Conservation (phyloP, 2,329 filamentous ascomycete species). For the Rosellinia necatrix region DNA sequence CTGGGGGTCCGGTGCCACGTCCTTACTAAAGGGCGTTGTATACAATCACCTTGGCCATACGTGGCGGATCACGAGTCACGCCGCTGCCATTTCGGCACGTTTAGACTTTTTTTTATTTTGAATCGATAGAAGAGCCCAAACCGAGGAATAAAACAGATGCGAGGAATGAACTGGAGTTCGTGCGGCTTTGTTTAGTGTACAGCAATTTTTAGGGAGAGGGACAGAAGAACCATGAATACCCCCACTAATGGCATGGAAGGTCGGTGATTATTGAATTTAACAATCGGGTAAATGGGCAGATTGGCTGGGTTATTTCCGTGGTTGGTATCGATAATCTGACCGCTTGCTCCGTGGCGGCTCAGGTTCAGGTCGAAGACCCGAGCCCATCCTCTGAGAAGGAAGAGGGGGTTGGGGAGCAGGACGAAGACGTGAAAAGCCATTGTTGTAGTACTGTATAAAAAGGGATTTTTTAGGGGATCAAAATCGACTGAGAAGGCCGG, state of each 20-base stretch:
- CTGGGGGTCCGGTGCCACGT: neutral
- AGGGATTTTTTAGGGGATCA: no score
- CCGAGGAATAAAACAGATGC: slow-evolving; percentile 7
- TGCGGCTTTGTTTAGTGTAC: slow-evolving; percentile 11
- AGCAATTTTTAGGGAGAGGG: slow-evolving; percentile 1
- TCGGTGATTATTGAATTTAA: neutral
- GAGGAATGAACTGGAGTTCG: slow-evolving; percentile 13
- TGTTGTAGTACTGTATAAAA: slow-evolving; percentile 21
- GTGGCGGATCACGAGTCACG: neutral
- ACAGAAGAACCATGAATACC: neutral
- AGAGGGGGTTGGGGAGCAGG: no score
- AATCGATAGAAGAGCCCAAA: slow-evolving; percentile 15
- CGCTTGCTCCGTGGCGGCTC: neutral
- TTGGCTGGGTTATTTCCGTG: neutral
- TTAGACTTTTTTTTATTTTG: slow-evolving; percentile 14
- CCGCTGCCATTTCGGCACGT: neutral
- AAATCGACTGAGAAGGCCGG: no score
- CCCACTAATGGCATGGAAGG: slow-evolving; percentile 5
- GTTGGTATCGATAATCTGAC: neutral
- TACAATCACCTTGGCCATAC: neutral
- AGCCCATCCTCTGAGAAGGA: neutral
- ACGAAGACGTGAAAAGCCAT: no score
- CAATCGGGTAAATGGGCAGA: no score
- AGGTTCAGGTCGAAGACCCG: neutral
- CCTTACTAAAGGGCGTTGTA: neutral